Conservation (phyloP, 164 flowering plant genomes). For the Litsea cubeba region DNA sequence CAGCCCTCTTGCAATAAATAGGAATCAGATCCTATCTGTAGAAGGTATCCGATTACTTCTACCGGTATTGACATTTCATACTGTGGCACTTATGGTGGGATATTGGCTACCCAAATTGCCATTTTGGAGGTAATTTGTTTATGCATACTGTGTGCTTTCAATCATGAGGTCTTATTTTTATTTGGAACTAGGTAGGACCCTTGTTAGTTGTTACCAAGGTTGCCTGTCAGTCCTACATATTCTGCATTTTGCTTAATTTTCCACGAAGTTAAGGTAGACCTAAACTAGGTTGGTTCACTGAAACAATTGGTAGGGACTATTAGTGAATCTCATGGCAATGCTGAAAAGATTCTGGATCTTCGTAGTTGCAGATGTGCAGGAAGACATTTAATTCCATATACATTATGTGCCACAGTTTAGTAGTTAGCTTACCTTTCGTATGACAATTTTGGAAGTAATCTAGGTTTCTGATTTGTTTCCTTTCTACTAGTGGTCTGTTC, state of each 20-base stretch:
- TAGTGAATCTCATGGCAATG: background rate
- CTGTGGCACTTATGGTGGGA: constrained; percentile 59
- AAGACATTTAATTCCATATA: no score
- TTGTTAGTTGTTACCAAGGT: no score
- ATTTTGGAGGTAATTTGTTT: constrained; percentile 50
- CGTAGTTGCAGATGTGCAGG: background rate
- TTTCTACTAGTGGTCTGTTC: no score
- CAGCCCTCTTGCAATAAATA: constrained; percentile 90
- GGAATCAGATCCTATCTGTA: constrained; percentile 59
- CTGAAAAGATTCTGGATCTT: background rate
- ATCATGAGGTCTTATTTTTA: background rate
- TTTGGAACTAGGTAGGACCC: background rate
- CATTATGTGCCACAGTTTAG: no score
- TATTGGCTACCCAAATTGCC: constrained; percentile 85
- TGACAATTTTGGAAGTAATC: no score
- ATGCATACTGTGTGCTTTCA: background rate
- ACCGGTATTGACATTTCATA: constrained; percentile 80
- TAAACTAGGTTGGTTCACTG: no score
- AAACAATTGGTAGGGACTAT: no score
- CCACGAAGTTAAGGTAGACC: background rate
- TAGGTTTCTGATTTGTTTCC: no score
- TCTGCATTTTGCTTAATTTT: background rate
- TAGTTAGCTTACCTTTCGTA: no score
- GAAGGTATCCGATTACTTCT: constrained; percentile 69
- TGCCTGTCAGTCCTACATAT: no score